phyloP scores from a whole-genome alignment of 2,329 filamentous ascomycete species.

The Dothideomycetes sp. region DNA sequence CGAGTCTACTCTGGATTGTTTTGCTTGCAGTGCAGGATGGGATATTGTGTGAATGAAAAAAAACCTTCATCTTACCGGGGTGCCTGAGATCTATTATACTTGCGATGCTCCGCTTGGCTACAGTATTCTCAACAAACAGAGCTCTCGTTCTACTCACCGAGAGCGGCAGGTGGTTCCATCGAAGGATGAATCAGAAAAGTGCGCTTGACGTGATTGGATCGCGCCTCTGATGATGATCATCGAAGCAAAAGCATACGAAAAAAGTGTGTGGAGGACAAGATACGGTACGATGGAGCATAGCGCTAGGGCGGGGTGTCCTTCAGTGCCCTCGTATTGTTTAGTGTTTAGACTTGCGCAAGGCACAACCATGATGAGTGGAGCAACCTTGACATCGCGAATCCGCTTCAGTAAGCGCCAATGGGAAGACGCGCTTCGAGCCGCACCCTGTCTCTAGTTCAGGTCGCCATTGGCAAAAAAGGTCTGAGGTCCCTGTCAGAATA shows the following conservation, averaged over 20 bases:
- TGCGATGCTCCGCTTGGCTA: neutral
- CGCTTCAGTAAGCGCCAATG: neutral
- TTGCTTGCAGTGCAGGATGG: conserved; percentile 12
- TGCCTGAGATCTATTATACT: conserved; percentile 3
- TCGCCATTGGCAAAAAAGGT: neutral
- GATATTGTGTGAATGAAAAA: neutral
- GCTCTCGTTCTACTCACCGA: neutral
- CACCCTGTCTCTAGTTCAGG: neutral
- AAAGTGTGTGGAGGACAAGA: neutral
- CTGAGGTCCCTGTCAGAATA: neutral
- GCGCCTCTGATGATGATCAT: conserved; percentile 9
- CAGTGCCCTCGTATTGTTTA: conserved; percentile 5
- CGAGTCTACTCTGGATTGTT: conserved; percentile 29
- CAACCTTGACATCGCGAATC: neutral
- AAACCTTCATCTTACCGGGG: conserved; percentile 2
- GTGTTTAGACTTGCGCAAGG: neutral
- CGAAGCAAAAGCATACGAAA: neutral
- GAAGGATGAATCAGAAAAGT: conserved; percentile 1
- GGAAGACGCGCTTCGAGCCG: neutral
- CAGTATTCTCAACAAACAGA: conserved; percentile 3
- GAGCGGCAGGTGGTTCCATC: neutral
- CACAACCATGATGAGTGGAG: neutral
- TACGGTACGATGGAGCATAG: conserved; percentile 2
- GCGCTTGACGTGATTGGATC: conserved; percentile 8
- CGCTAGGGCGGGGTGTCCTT: conserved; percentile 3